phyloP scores from a whole-genome alignment of 2,329 filamentous ascomycete species.

The Penicillium janthinellum region DNA sequence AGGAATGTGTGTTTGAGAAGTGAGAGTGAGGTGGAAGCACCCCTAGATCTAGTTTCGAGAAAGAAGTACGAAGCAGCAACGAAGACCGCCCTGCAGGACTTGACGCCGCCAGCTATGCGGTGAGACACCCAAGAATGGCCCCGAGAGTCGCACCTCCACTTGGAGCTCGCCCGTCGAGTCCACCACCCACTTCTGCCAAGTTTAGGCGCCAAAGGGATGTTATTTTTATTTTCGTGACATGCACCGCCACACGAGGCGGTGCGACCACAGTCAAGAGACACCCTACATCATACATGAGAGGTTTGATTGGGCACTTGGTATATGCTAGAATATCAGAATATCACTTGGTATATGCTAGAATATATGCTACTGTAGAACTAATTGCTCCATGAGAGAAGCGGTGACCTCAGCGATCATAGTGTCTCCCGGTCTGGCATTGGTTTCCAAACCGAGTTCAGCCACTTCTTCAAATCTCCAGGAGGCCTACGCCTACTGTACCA shows the following conservation, averaged over 20 bases:
- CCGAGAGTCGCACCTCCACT: slow-evolving; percentile 4
- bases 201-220: slow-evolving; percentile 5
- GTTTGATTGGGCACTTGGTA: not conserved
- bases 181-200: not conserved
- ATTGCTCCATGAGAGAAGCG: not conserved
- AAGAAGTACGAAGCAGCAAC: not conserved
- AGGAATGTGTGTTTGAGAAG: too few relatives aligned
- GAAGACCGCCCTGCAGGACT: not conserved
- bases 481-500: too few relatives aligned
- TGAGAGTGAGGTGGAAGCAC: too few relatives aligned
- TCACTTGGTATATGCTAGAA: not conserved
- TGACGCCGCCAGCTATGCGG: slow-evolving; percentile 9
- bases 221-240: slow-evolving; percentile 8
- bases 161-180: not conserved
- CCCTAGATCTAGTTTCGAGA: not conserved
- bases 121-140: slow-evolving; percentile 9
- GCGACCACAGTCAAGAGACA: not conserved
- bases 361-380: not conserved
- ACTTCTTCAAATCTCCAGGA: too few relatives aligned
- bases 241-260: slow-evolving; percentile 30
- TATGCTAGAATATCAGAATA: not conserved
- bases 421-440: too few relatives aligned
- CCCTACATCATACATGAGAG: not conserved
- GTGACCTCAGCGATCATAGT: not conserved
- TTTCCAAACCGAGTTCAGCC: too few relatives aligned